Conservation (phyloP, 2,329 filamentous ascomycete genomes). For the Trichoderma koningii region DNA sequence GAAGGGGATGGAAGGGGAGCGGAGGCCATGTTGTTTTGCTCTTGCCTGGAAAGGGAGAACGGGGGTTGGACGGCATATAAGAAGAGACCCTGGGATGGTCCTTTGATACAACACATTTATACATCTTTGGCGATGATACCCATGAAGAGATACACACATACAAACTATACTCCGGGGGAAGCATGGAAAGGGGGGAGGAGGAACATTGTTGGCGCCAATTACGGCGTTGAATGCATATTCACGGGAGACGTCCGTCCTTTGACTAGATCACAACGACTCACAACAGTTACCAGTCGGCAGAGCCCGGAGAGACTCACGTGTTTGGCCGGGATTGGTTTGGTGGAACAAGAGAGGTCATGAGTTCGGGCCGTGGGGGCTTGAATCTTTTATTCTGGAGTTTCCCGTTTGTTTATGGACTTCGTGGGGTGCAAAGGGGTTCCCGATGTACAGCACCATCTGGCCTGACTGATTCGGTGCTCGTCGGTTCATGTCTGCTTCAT, state of each 20-base stretch:
- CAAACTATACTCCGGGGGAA: background rate
- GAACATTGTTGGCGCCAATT: background rate
- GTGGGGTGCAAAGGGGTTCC: background rate
- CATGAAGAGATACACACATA: slow-evolving; percentile 24
- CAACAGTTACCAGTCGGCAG: background rate
- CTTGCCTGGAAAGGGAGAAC: background rate
- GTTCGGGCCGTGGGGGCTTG: background rate
- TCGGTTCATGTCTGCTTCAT: background rate
- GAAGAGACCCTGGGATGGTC: slow-evolving; percentile 19
- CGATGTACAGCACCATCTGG: too few species aligned
- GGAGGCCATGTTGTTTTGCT: background rate
- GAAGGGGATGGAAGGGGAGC: background rate
- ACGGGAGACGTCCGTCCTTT: background rate
- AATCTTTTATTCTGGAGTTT: background rate
- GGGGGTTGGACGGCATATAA: background rate
- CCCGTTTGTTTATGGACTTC: background rate
- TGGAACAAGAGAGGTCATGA: background rate
- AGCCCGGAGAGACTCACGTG: slow-evolving; percentile 9
- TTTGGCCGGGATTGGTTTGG: background rate
- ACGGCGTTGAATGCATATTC: background rate
- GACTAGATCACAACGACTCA: background rate
- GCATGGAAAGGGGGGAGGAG: too few species aligned
- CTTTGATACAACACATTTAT: background rate
- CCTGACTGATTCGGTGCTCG: too few species aligned
- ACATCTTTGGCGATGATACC: slow-evolving; percentile 28